Conservation (phyloP, 306 rosid species). For the Cucurbita ficifolia region DNA sequence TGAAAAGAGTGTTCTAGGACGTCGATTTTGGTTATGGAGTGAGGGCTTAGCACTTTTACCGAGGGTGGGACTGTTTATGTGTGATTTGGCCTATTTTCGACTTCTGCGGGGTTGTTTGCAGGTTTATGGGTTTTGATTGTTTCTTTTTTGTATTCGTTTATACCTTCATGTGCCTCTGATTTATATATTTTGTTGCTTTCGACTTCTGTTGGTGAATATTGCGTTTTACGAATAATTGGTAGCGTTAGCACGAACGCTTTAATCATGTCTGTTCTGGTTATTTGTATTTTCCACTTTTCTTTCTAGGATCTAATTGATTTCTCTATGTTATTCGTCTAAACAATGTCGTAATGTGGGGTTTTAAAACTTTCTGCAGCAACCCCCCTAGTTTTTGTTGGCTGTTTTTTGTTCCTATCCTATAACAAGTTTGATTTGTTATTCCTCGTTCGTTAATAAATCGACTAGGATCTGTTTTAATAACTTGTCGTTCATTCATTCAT, state of each 20-base stretch:
- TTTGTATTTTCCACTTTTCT: no score
- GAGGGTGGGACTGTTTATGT: not conserved
- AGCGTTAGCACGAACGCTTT: not conserved
- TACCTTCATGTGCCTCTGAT: not conserved
- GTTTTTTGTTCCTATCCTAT: not conserved
- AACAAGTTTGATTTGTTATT: not conserved
- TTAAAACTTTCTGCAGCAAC: not conserved
- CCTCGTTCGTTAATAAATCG: not conserved
- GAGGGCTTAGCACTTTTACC: not conserved
- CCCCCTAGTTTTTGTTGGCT: not conserved
- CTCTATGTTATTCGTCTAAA: no score
- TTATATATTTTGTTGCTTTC: not conserved
- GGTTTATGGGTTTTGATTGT: not conserved
- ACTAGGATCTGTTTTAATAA: not conserved
- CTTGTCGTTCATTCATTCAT: not conserved
- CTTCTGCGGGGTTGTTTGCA: not conserved
- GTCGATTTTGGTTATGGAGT: not conserved
- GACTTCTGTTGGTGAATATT: not conserved
- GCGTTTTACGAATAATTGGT: not conserved
- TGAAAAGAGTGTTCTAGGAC: not conserved
- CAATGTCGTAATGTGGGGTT: not conserved
- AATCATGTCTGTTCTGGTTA: no score
- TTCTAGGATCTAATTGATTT: no score
- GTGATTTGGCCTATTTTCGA: no score
- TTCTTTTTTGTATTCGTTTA: not conserved